These are phyloP conservation scores for Crithidia brevicula DNA, from an alignment of 208 protist genomes.

Conservation along the genomic window DNA sequence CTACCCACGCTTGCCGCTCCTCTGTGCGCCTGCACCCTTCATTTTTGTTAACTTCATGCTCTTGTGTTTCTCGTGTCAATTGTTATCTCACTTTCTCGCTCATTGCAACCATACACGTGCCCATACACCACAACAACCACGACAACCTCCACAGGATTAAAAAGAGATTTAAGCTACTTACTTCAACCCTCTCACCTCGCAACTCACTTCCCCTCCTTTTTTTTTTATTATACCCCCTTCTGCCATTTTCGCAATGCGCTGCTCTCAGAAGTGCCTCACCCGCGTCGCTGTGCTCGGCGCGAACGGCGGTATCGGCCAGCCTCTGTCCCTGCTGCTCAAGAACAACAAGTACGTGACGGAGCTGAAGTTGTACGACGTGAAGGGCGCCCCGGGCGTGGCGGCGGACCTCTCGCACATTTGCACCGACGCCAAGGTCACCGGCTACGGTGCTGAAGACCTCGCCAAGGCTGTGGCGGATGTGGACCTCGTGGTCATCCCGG, in stretches of 20 bases:
- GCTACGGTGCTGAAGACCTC: constrained; percentile 75
- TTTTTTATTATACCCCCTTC: neutral
- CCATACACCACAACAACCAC: too few species aligned
- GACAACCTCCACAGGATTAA: constrained; percentile 1
- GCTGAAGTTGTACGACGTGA: constrained; percentile 91
- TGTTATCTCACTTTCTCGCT: too few species aligned
- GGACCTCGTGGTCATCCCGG: constrained; percentile 94
- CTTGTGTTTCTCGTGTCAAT: too few species aligned
- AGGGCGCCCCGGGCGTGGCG: constrained; percentile 80
- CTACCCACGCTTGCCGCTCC: too few species aligned
- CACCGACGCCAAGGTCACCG: constrained; percentile 79
- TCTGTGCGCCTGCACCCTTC: neutral
- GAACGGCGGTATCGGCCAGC: constrained; percentile 96
- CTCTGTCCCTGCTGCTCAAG: constrained; percentile 95
- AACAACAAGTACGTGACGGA: constrained; percentile 67
- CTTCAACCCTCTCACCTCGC: neutral
- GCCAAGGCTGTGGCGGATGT: constrained; percentile 73
- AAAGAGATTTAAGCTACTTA: constrained; percentile 13
- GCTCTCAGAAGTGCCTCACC: constrained; percentile 28
- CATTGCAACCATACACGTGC: too few species aligned
- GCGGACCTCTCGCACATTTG: constrained; percentile 91
- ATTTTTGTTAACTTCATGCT: neutral
- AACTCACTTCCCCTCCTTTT: constrained; percentile 25
- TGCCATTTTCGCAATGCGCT: constrained; percentile 26
- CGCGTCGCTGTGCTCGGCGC: constrained; percentile 94